Percentiles rank a stretch among this genome's conserved stretches.
phyloP scores from a whole-genome alignment of 1,139 yeast species.

The Pichia sp. region DNA sequence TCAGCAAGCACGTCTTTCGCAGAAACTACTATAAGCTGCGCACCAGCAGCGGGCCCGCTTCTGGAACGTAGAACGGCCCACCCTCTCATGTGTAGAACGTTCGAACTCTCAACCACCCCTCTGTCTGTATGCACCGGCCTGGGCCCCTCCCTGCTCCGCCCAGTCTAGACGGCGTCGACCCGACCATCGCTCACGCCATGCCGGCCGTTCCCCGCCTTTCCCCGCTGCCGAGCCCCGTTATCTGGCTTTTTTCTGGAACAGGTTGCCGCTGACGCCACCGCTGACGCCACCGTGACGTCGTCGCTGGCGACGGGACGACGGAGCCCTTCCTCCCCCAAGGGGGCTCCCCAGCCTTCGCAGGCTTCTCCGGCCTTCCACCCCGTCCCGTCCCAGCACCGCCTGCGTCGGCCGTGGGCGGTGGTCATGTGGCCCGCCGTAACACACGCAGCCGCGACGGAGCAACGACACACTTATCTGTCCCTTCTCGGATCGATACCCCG shows the following conservation, averaged over 20 bases:
- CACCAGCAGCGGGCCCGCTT: background rate
- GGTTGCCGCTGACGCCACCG: background rate
- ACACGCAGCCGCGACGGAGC: background rate
- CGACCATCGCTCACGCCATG: background rate
- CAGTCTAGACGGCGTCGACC: background rate
- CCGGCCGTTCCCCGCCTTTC: background rate
- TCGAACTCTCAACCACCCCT: background rate
- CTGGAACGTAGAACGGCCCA: background rate
- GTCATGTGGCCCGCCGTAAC: background rate
- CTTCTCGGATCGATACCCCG: no score
- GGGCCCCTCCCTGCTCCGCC: background rate
- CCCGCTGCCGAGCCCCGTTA: background rate
- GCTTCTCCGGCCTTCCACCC: background rate
- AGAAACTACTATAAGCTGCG: conserved; percentile 21
- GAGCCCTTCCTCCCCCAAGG: no score
- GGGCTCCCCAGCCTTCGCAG: background rate
- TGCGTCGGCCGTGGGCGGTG: no score
- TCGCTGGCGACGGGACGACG: background rate
- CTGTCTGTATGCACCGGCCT: background rate
- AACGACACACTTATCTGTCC: no score
- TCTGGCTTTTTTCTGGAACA: background rate
- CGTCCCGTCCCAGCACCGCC: no score
- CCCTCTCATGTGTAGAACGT: background rate
- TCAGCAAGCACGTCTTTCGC: conserved; percentile 25
- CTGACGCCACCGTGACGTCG: background rate